Evolutionary conservation across 139 green algal genomes (phyloP).

Genomic region (Prasinococcaceae sp.): DNA sequence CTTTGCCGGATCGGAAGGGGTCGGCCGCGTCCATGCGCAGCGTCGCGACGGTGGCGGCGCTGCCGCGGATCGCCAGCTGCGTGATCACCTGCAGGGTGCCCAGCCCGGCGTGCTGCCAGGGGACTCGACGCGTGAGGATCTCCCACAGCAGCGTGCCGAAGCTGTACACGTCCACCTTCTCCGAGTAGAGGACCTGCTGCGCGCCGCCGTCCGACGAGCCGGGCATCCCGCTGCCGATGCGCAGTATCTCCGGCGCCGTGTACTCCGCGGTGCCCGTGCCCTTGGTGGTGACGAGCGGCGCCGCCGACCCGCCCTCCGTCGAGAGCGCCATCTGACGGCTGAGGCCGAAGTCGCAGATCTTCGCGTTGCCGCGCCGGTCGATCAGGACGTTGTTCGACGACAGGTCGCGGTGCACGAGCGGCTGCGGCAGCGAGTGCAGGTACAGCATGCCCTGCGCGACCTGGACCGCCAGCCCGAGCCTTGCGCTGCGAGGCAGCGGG

Average conservation of each 20-base stretch:
- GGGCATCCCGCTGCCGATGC: too few species aligned
- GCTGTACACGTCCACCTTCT: constrained; percentile 44
- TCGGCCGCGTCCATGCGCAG: too few species aligned
- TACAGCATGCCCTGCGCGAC: constrained; percentile 40
- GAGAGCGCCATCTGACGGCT: constrained; percentile 34
- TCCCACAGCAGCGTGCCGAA: constrained; percentile 48
- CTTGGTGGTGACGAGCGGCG: constrained; percentile 3
- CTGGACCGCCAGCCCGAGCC: constrained; percentile 47
- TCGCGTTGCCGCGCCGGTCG: constrained; percentile 62
- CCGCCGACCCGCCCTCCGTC: too few species aligned
- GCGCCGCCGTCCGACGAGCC: too few species aligned
- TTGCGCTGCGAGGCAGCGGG: too few species aligned
- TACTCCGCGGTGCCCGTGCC: constrained; percentile 57
- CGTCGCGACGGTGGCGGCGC: too few species aligned
- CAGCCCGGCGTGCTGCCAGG: too few species aligned
- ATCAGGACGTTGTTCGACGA: constrained; percentile 27
- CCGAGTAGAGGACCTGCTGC: too few species aligned
- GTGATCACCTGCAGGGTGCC: too few species aligned
- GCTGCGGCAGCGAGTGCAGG: constrained; percentile 49
- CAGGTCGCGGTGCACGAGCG: constrained; percentile 59
- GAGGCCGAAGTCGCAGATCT: constrained; percentile 80
- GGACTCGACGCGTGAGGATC: constrained; percentile 33
- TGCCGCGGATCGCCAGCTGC: too few species aligned
- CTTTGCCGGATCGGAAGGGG: too few species aligned
- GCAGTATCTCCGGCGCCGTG: constrained; percentile 73